Base-by-base conservation (phyloP, 352 stramenopile genomes). In the Phytophthora cactorum region DNA sequence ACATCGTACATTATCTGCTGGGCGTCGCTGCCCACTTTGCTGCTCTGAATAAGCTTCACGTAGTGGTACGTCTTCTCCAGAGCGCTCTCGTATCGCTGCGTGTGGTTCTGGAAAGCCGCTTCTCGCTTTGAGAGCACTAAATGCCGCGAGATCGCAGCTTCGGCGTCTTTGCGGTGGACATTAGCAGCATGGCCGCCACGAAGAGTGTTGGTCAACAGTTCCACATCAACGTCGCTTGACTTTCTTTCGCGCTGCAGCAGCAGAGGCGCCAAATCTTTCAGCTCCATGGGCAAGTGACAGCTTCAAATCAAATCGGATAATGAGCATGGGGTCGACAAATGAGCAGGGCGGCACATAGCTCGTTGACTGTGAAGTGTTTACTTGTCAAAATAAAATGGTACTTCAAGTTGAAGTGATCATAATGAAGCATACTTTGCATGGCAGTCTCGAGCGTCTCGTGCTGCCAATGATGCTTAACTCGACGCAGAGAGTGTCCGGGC, bases 91-190 rank as follows among this genome's bases (percentile, higher is more conserved):
- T 73, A 73, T 32, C 66, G 66, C 46, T 69, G 36, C 45, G 38
- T 46, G 59, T 73, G 66, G 47, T 73, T 73, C 5, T 54, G 59
- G 46, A 49, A 69, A 17, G 64, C 32, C 52, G 68, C 65, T 14
- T 73, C 66, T 22, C 59, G 66, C 27, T 69, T 47, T 9, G 66
- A 73, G 1, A 73, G 59, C 39, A 69, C 39, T 0, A 53, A 49
- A 25, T 73, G 52, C 4, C 39, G 52, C 46, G 59, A 53, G n/a
- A 73, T 51, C 52, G 64, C 6, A 10, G 38, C 39, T n/a, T 60
- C 45, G 10, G 63, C 45, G 15, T 65, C 5, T 27, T 64, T 68
- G 27, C 65, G 65, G 0, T 52, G 65, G 3, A 49, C 45, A 38
- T 68, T 68, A 8, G 52, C 45, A 14, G 22, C 28, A 7, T 56